Conservation (phyloP, 2,329 filamentous ascomycete genomes). For the Elsinoe batatas region DNA sequence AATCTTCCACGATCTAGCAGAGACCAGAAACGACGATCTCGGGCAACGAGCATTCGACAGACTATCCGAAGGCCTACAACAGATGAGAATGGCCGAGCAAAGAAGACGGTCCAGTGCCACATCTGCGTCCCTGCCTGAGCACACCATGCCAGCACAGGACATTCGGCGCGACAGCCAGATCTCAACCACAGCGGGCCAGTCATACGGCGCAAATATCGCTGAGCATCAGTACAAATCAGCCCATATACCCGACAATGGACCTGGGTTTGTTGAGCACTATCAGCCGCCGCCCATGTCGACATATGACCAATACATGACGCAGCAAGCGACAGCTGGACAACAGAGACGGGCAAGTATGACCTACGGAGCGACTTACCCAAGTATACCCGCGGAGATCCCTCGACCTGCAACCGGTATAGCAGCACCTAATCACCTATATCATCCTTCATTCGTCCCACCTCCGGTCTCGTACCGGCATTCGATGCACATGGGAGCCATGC, state of each 20-base stretch:
- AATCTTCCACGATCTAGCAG: slow-evolving; percentile 3
- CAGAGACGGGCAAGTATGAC: background rate
- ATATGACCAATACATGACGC: background rate
- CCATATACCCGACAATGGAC: background rate
- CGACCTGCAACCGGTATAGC: background rate
- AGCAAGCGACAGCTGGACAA: background rate
- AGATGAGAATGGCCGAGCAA: background rate
- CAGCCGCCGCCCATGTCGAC: background rate
- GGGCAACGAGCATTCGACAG: background rate
- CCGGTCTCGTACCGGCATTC: slow-evolving; percentile 1
- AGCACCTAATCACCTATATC: background rate
- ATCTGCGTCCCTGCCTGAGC: background rate
- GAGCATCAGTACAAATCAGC: background rate
- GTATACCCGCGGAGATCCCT: background rate
- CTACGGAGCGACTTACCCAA: background rate
- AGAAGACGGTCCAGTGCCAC: background rate
- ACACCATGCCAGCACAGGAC: background rate
- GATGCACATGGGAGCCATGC: background rate
- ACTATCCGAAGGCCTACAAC: background rate
- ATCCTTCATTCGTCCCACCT: background rate
- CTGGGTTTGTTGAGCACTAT: background rate
- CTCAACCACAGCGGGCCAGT: background rate
- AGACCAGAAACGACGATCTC: background rate
- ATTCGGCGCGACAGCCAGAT: slow-evolving; percentile 10
- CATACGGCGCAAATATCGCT: background rate